phyloP scores from a whole-genome alignment of 2,329 filamentous ascomycete genomes.

The Cercospora sp. region DNA sequence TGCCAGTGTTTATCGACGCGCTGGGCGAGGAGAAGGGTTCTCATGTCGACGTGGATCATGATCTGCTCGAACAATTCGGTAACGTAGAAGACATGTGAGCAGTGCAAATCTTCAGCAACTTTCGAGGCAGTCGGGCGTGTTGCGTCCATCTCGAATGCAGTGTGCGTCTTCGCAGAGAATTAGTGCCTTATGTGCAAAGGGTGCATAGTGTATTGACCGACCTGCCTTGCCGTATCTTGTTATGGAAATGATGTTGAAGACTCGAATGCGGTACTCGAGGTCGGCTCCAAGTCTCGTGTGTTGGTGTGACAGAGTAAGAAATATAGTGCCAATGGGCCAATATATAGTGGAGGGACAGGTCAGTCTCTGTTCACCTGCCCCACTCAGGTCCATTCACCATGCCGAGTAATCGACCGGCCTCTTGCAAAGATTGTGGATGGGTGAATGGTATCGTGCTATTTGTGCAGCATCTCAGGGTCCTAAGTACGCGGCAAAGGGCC shows the following conservation, averaged over 20 bases:
- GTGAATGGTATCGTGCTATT: no score
- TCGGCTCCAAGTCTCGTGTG: background rate
- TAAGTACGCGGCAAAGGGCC: no score
- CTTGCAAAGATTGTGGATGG: no score
- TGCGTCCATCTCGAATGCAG: background rate
- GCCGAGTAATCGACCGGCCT: background rate
- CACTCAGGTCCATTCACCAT: background rate
- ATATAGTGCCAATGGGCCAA: background rate
- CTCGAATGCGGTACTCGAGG: background rate
- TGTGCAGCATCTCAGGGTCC: no score
- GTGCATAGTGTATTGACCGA: background rate
- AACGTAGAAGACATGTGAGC: background rate
- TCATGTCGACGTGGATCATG: background rate
- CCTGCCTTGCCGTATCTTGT: background rate
- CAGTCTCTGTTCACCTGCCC: background rate
- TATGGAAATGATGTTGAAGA: background rate
- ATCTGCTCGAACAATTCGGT: background rate
- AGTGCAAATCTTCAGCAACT: background rate
- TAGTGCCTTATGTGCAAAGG: background rate
- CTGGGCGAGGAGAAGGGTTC: background rate
- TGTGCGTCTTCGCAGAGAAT: background rate
- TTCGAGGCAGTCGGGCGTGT: background rate
- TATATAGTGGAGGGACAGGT: background rate
- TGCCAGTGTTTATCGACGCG: background rate
- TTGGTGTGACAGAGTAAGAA: background rate